A percentile compares a stretch with the other conserved stretches of the same genome.
Conservation (phyloP, 139 green algal genomes). For the Closterium sp. region DNA sequence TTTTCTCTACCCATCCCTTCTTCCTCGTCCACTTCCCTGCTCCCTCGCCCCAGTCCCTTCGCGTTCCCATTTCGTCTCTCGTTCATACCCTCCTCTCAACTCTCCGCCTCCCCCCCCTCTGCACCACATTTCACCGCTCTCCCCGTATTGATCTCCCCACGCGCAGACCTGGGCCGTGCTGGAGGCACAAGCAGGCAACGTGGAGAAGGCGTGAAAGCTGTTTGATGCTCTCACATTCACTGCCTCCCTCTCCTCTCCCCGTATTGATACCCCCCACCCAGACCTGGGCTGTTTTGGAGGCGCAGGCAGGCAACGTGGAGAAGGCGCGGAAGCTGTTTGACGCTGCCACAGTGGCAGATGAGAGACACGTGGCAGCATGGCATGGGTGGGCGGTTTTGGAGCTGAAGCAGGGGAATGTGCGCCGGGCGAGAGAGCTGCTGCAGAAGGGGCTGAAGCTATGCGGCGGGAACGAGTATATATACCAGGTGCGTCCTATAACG, state of each 20-base stretch:
- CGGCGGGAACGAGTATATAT: slow-evolving; percentile 59
- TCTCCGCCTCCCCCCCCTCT: no score
- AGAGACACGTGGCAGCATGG: slow-evolving; percentile 84
- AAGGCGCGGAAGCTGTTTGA: slow-evolving; percentile 87
- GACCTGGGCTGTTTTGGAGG: slow-evolving; percentile 86
- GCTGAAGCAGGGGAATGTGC: slow-evolving; percentile 81
- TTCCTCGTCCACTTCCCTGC: no score
- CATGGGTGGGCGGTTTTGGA: slow-evolving; percentile 97
- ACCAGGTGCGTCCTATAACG: slow-evolving; percentile 11
- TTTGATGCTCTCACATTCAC: slow-evolving; percentile 65
- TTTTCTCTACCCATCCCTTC: no score
- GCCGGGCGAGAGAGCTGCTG: slow-evolving; percentile 65
- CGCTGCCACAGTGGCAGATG: slow-evolving; percentile 79
- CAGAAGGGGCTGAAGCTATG: slow-evolving; percentile 51
- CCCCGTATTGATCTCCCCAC: no score
- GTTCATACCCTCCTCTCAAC: no score
- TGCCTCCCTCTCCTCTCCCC: neutral
- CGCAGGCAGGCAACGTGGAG: slow-evolving; percentile 60
- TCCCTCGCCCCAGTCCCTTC: no score
- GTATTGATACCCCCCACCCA: neutral
- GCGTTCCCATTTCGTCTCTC: no score
- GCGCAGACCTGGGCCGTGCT: slow-evolving; percentile 83
- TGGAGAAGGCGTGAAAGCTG: slow-evolving; percentile 74
- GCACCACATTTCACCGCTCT: no score
- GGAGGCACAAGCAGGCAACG: slow-evolving; percentile 69